phyloP scores from a whole-genome alignment of 2,329 filamentous ascomycete species.

The Allantophomopsis lycopodina region DNA sequence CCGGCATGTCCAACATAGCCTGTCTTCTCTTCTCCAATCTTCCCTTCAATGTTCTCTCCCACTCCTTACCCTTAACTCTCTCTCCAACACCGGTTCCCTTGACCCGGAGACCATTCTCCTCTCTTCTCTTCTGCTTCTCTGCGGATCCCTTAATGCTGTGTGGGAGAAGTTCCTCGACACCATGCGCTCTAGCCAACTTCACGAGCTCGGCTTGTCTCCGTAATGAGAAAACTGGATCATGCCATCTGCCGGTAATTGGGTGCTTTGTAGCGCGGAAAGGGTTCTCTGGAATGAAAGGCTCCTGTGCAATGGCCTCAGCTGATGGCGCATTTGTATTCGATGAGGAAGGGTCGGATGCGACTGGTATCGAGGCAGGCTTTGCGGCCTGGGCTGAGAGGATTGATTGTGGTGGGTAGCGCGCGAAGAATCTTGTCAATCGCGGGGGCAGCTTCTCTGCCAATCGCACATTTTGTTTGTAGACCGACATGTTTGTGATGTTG shows the following conservation, averaged over 20 bases:
- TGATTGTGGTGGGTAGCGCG: constrained; percentile 66
- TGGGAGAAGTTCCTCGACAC: constrained; percentile 71
- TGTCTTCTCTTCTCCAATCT: constrained; percentile 79
- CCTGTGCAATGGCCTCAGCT: constrained; percentile 19
- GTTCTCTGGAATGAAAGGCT: constrained; percentile 23
- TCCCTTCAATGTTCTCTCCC: constrained; percentile 75
- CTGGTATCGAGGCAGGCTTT: constrained; percentile 1
- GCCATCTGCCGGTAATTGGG: constrained; percentile 67
- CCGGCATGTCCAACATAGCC: constrained; percentile 91
- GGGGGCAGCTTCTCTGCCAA: constrained; percentile 63
- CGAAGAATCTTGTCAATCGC: constrained; percentile 75
- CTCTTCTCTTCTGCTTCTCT: constrained; percentile 53
- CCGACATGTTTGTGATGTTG: constrained; percentile 8
- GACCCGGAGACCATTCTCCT: constrained; percentile 70
- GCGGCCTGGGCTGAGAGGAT: constrained; percentile 26
- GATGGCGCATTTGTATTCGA: constrained; percentile 25
- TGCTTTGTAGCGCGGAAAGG: constrained; percentile 76
- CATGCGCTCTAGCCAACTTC: constrained; percentile 67
- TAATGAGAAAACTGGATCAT: constrained; percentile 69
- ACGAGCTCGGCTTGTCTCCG: constrained; percentile 83
- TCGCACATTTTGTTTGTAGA: constrained; percentile 18
- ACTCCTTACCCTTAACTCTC: constrained; percentile 86
- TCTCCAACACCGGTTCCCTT: constrained; percentile 90
- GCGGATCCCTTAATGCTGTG: constrained; percentile 63
- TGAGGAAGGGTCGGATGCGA: constrained; percentile 2